phyloP scores from a whole-genome alignment of 257 asterid genomes.

The Schizonepeta tenuifolia region DNA sequence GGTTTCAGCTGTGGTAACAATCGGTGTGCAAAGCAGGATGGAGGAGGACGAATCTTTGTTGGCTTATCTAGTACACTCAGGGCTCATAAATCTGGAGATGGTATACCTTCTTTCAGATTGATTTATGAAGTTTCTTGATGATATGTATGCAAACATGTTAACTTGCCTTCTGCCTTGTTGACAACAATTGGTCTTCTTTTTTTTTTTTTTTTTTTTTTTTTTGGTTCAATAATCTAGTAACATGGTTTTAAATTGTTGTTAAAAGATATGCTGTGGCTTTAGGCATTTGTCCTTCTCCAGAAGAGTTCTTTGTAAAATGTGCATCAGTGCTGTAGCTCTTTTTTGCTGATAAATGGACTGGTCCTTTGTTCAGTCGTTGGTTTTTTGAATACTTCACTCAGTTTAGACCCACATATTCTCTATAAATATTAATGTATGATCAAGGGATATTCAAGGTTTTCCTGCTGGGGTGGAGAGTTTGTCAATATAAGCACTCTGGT shows the following conservation, averaged over 20 bases:
- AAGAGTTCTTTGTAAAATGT: neutral
- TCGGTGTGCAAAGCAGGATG: constrained; percentile 46
- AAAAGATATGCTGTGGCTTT: neutral
- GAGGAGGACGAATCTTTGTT: constrained; percentile 49
- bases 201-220: neutral
- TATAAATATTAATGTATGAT: neutral
- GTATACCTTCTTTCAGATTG: constrained; percentile 41
- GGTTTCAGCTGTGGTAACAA: constrained; percentile 45
- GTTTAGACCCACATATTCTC: neutral
- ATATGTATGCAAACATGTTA: neutral
- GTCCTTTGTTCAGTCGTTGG: neutral
- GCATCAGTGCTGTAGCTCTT: constrained; percentile 8
- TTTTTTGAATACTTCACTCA: neutral
- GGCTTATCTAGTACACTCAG: constrained; percentile 44
- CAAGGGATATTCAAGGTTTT: neutral
- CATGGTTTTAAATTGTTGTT: neutral
- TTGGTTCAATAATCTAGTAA: neutral
- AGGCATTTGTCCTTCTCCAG: neutral
- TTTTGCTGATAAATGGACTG: neutral
- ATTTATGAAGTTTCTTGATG: neutral
- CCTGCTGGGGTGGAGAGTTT: neutral
- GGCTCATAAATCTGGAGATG: constrained; percentile 57
- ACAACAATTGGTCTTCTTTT: too few species aligned
- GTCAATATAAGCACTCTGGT: neutral
- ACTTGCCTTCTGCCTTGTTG: neutral